These are phyloP conservation scores for Ceratocystis harringtonii DNA, from an alignment of 2,329 filamentous ascomycete genomes.

Conservation along the genomic window DNA sequence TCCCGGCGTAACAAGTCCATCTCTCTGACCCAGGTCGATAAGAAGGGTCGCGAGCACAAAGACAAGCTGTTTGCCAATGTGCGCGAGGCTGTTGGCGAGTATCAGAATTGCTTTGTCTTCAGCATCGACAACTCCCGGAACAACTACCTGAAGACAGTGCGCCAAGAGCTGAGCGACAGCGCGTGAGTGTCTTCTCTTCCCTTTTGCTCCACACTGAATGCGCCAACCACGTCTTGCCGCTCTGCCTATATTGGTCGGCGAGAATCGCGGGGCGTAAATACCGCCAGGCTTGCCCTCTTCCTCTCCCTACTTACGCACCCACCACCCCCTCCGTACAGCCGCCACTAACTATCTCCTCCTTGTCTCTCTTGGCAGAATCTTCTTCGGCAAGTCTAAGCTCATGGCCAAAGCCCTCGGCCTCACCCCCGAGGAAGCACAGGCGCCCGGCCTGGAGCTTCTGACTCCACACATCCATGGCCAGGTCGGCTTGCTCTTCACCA, in stretches of 20 bases:
- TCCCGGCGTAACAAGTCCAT: slow-evolving; percentile 85
- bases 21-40: slow-evolving; percentile 78
- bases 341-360: neutral
- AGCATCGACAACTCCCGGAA: slow-evolving; percentile 96
- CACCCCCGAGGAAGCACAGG: slow-evolving; percentile 61
- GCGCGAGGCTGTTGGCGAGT: slow-evolving; percentile 68
- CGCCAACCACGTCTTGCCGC: no score
- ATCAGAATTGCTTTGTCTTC: slow-evolving; percentile 87
- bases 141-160: slow-evolving; percentile 82
- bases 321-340: neutral
- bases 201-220: neutral
- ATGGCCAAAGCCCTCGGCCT: slow-evolving; percentile 89
- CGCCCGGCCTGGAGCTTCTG: slow-evolving; percentile 60
- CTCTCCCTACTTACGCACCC: neutral
- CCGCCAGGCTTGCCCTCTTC: neutral
- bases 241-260: no score
- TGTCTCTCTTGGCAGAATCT: slow-evolving; percentile 44
- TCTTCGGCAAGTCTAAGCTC: slow-evolving; percentile 99
- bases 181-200: slow-evolving; percentile 39
- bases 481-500: slow-evolving; percentile 82
- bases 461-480: slow-evolving; percentile 58
- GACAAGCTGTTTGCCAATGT: slow-evolving; percentile 78
- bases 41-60: slow-evolving; percentile 88
- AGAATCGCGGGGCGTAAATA: no score
- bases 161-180: slow-evolving; percentile 69